Evolutionary conservation across 495 filamentous ascomycete genomes (phyloP).

Genomic region (Hypoxylon intermedium): DNA sequence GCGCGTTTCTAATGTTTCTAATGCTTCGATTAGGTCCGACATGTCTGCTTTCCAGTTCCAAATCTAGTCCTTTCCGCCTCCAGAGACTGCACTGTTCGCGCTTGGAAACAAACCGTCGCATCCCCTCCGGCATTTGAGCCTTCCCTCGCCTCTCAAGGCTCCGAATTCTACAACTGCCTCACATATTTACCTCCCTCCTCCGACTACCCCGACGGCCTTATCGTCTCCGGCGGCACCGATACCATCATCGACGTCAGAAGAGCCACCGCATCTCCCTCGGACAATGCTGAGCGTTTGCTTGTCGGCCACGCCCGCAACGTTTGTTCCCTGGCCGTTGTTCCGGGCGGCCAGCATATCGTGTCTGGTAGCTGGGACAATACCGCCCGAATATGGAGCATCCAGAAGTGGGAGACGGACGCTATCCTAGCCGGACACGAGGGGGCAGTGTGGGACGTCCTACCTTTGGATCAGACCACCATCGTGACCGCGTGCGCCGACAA

Average conservation of each 20-base stretch:
- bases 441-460: slow-evolving; percentile 86
- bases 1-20: too few relatives aligned
- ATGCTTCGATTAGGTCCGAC: slow-evolving; percentile 96
- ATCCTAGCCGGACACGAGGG: slow-evolving; percentile 78
- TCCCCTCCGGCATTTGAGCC: slow-evolving; percentile 76
- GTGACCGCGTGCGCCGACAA: slow-evolving; percentile 94
- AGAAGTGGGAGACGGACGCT: slow-evolving; percentile 76
- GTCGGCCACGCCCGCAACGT: slow-evolving; percentile 87
- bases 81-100: slow-evolving; percentile 85
- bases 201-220: slow-evolving; percentile 76
- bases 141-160: slow-evolving; percentile 74
- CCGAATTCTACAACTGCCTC: slow-evolving; percentile 84
- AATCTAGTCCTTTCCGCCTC: slow-evolving; percentile 82
- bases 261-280: slow-evolving; percentile 63
- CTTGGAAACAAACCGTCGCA: slow-evolving; percentile 72
- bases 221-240: slow-evolving; percentile 88
- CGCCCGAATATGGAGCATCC: slow-evolving; percentile 76
- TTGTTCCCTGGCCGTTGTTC: slow-evolving; percentile 80
- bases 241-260: slow-evolving; percentile 89
- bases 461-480: slow-evolving; percentile 77
- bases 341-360: slow-evolving; percentile 73
- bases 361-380: slow-evolving; percentile 96
- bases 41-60: slow-evolving; percentile 78
- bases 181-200: slow-evolving; percentile 76
- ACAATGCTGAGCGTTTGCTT: slow-evolving; percentile 84